A percentile compares a stretch with the other conserved stretches of the same genome.
These are phyloP conservation scores for Solanum ahanhuiri DNA, from an alignment of 257 asterid genomes.

Conservation along the genomic window DNA sequence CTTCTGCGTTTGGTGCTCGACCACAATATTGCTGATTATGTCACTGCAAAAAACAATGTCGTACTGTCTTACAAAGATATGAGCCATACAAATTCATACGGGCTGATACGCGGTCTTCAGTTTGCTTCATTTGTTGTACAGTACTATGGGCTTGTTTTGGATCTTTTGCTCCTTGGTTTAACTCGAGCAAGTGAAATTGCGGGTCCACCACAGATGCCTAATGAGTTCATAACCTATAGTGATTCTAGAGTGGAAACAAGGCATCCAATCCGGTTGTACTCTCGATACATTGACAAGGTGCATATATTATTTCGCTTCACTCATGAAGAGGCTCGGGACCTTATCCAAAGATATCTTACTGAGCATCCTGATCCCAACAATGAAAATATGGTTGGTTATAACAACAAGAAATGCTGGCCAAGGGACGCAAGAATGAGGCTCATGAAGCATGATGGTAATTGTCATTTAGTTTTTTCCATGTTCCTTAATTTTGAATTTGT, in stretches of 20 bases:
- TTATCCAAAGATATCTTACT: conserved; percentile 62
- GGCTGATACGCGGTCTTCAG: conserved; percentile 98
- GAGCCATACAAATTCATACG: conserved; percentile 98
- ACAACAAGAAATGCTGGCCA: conserved; percentile 99
- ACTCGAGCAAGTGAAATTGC: conserved; percentile 99
- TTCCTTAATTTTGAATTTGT: background rate
- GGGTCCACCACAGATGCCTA: conserved; percentile 99
- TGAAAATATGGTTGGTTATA: conserved; percentile 99
- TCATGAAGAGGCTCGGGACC: conserved; percentile 97
- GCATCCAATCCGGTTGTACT: conserved; percentile 89
- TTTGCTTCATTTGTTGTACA: conserved; percentile 98
- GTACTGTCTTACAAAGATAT: conserved; percentile 96
- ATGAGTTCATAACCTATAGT: conserved; percentile 85
- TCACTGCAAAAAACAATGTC: conserved; percentile 92
- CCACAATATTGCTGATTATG: conserved; percentile 98
- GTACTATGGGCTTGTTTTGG: conserved; percentile 92
- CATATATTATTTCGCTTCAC: conserved; percentile 92
- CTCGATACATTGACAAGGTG: conserved; percentile 95
- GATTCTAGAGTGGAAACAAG: conserved; percentile 82
- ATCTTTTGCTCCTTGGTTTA: conserved; percentile 90
- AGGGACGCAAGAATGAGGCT: conserved; percentile 99
- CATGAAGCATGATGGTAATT: conserved; percentile 95
- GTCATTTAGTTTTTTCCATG: background rate
- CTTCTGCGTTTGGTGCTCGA: conserved; percentile 91
- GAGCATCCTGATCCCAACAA: conserved; percentile 99